Evolutionary conservation across 768 basidiomycete genomes (phyloP), one percentile per base, ranked within the genome.

Genomic region (Pholiota conissans): DNA sequence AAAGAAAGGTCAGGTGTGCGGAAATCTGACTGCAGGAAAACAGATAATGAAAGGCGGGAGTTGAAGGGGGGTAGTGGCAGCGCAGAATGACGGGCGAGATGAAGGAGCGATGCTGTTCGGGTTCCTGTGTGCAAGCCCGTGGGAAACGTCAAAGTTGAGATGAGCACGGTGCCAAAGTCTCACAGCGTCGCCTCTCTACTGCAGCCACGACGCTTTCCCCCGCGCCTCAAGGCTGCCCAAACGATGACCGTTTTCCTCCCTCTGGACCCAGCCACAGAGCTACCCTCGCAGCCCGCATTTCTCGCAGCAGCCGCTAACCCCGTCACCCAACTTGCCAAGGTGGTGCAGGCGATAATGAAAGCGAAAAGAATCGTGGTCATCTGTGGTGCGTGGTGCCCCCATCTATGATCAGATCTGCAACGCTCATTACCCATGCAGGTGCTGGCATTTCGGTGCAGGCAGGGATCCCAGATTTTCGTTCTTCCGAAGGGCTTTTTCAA

Each of bases 381-480:
- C 55, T 91, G 87, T 69, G 93, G 92, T 91, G 57, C 66, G 87
- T 82, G 42, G 46, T 22, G 18, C 20, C 28, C 26, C 55, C 42
- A 13, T 26, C 20, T 20, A 35, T 60, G 57, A 49, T 42, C 49
- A 59, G 39, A 40, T 62, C 52, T 11, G 46, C 51, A 46, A 18
- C 48, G 56, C 29, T 58, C 18, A 56, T 42, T 49, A 13, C 55
- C 55, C 39, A 56, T 35, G 52, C 56, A 92, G 93, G 93, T 60
- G 93, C 93, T 59, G 93, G 93, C 46, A 90, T 95, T 56, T 93
- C 91, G 57, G 91, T 93, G 10, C 82, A 85, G 35, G 90, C 91
- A 47, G 91, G 91, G 14, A 95, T 95, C 45, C 93, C 94, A 29
- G 94, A 95, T 73, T 95, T 96, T 70, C 77, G 93, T 63, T 93